These are phyloP conservation scores for Syncephalastrum monosporum DNA, from an alignment of 371 early-diverging fungal genomes.

Conservation along the genomic window DNA sequence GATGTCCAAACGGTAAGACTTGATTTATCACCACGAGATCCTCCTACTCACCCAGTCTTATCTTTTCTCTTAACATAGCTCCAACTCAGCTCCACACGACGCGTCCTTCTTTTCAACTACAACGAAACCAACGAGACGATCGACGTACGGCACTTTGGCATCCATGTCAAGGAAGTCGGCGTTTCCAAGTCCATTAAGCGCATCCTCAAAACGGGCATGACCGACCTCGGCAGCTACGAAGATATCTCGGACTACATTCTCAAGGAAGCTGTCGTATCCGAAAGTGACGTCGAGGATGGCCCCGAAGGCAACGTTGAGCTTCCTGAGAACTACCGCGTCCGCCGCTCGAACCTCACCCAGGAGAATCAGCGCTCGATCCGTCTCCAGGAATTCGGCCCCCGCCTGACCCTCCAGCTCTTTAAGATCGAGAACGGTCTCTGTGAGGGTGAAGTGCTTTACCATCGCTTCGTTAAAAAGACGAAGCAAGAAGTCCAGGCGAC, in stretches of 20 bases:
- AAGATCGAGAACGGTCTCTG: constrained; percentile 94
- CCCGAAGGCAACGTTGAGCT: constrained; percentile 79
- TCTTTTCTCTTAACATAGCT: constrained; percentile 49
- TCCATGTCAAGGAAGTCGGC: constrained; percentile 85
- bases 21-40: neutral
- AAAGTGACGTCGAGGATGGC: constrained; percentile 93
- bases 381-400: constrained; percentile 90
- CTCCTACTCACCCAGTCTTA: neutral
- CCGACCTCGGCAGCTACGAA: constrained; percentile 74
- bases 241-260: constrained; percentile 93
- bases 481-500: constrained; percentile 66
- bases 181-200: constrained; percentile 90
- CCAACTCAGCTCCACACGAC: constrained; percentile 83
- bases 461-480: constrained; percentile 73
- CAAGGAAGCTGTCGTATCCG: constrained; percentile 82
- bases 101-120: constrained; percentile 91
- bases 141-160: constrained; percentile 90
- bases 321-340: constrained; percentile 76
- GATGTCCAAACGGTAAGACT: constrained; percentile 79
- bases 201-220: constrained; percentile 73
- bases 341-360: constrained; percentile 57
- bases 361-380: constrained; percentile 85
- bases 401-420: constrained; percentile 82
- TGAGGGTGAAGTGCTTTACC: constrained; percentile 91
- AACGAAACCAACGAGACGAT: constrained; percentile 81